Percentiles rank a stretch among this genome's conserved stretches.
Conservation (phyloP, 768 basidiomycete genomes). For the Xerocomellus intermedius region DNA sequence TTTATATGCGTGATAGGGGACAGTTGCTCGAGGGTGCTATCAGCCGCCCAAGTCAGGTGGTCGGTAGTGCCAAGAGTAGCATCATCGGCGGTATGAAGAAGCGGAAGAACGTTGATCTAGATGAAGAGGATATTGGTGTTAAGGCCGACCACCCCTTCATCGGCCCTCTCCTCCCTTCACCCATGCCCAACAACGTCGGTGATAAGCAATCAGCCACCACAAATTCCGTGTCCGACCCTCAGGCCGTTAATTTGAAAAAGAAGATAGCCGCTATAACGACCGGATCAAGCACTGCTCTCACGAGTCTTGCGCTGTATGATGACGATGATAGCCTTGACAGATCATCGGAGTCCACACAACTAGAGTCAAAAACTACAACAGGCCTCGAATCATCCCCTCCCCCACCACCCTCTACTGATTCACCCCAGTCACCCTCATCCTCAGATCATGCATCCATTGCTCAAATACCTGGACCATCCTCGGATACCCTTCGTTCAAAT, state of each 20-base stretch:
- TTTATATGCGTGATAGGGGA: constrained; percentile 83
- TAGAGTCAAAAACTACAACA: constrained; percentile 18
- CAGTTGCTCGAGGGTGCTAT: constrained; percentile 68
- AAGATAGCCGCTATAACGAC: constrained; percentile 47
- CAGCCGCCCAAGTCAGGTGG: constrained; percentile 19
- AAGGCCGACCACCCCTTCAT: constrained; percentile 55
- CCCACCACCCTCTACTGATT: constrained; percentile 34
- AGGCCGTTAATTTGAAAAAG: constrained; percentile 49
- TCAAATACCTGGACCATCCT: constrained; percentile 19
- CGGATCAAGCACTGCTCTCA: constrained; percentile 34
- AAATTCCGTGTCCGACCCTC: constrained; percentile 41
- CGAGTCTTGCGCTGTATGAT: constrained; percentile 40
- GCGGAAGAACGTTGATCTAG: constrained; percentile 45
- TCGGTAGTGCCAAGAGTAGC: constrained; percentile 30
- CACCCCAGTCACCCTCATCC: constrained; percentile 31
- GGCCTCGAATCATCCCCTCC: constrained; percentile 29
- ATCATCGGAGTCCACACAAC: constrained; percentile 16
- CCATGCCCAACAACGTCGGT: constrained; percentile 22
- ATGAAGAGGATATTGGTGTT: constrained; percentile 48
- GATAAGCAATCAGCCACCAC: constrained; percentile 18
- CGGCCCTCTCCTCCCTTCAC: constrained; percentile 63
- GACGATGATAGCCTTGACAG: constrained; percentile 40
- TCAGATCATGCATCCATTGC: constrained; percentile 27
- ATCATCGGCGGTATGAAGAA: constrained; percentile 51
- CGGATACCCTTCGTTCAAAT: constrained; percentile 19